Evolutionary conservation across 495 filamentous ascomycete species (phyloP), one percentile per base, ranked within the genome.

Genomic region (Aspergillus sparsus): DNA sequence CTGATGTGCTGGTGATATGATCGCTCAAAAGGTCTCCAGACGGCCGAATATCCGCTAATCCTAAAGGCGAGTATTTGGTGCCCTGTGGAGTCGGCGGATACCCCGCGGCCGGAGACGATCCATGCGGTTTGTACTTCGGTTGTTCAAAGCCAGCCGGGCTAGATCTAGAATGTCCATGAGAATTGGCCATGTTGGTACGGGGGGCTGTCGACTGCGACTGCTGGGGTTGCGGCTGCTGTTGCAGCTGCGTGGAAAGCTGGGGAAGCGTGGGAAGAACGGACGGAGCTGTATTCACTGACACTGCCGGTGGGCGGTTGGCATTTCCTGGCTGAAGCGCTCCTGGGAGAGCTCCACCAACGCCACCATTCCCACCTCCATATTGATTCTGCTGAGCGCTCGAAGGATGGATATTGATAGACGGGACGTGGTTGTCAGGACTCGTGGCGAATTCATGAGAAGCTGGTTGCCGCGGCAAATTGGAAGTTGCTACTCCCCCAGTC

Each of bases 1-100:
- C 58, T n/a, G 66, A 61, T 5, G 76, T 69, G 39, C 72, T 80
- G 62, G 73, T 65, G 11, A 80, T 73, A 34, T 83, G 82, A 62
- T 94, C 91, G n/a, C 82, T 83, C 49, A 92, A 78, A 60, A 84
- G 82, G 46, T 95, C 89, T 37, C 85, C 87, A 18, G 89, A 78
- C 3, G 90, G 88, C 46, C 93, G 82, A 68, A 97, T 96, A 71
- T 97, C 92, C 44, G 89, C 87, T n/a, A 97, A 81, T 6, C 90
- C 93, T 18, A 97, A 81, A 5, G 92, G 92, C 6, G 92, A 95
- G 68, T 93, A 90, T 42, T 89, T 80, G 31, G 86, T 86, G 41
- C 90, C 89, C 64, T 88, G 86, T 7, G 85, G 83, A 42, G 83
- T 88, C n/a, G 89, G 84, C 21, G 86, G 82, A 72, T 88, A 91